Evolutionary conservation across 2,329 filamentous ascomycete species (phyloP).

Genomic region (Aspergillus awamori): DNA sequence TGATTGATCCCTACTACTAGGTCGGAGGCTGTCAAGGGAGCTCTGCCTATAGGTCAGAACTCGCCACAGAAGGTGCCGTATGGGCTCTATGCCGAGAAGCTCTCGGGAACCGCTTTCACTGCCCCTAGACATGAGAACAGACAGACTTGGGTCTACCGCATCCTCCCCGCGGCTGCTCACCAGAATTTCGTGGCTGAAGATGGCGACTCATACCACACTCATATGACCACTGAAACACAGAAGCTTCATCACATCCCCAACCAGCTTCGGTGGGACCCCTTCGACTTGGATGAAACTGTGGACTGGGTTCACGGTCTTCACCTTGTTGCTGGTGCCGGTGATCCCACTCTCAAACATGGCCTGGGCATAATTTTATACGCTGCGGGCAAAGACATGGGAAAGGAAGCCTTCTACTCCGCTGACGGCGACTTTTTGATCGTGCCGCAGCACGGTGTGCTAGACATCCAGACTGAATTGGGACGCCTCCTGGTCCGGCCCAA

Average conservation of each 20-base stretch:
- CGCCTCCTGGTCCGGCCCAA: slow-evolving; percentile 73
- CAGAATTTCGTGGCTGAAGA: slow-evolving; percentile 51
- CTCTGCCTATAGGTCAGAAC: slow-evolving; percentile 75
- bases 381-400: slow-evolving; percentile 76
- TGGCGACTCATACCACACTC: slow-evolving; percentile 50
- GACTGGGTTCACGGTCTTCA: slow-evolving; percentile 72
- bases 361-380: slow-evolving; percentile 81
- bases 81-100: slow-evolving; percentile 80
- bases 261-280: slow-evolving; percentile 78
- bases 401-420: slow-evolving; percentile 79
- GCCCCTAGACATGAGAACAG: slow-evolving; percentile 69
- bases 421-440: slow-evolving; percentile 80
- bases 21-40: slow-evolving; percentile 73
- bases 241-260: slow-evolving; percentile 76
- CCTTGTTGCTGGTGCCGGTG: slow-evolving; percentile 76
- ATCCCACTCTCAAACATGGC: slow-evolving; percentile 76
- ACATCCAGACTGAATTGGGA: slow-evolving; percentile 78
- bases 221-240: slow-evolving; percentile 42
- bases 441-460: slow-evolving; percentile 71
- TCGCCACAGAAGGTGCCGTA: slow-evolving; percentile 78
- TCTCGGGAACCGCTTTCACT: slow-evolving; percentile 73
- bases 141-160: slow-evolving; percentile 73
- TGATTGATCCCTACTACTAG: slow-evolving; percentile 47
- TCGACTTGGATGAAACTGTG: slow-evolving; percentile 69
- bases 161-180: slow-evolving; percentile 67